phyloP scores from a whole-genome alignment of 495 filamentous ascomycete species.

The Parathielavia appendiculata region DNA sequence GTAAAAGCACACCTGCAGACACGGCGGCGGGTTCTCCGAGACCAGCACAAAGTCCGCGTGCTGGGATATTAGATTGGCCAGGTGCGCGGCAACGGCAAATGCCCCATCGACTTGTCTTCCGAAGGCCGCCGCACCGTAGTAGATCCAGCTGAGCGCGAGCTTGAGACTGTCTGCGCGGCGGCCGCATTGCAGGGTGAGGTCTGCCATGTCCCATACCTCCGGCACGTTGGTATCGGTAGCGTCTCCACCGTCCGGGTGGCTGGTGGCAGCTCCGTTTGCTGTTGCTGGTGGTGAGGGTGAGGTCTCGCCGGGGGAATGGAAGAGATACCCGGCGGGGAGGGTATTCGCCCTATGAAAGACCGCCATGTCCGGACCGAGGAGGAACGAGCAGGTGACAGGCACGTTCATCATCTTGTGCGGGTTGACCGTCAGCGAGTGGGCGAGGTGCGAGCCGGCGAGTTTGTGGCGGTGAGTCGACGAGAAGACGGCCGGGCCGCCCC shows the following conservation, averaged over 20 bases:
- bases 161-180: constrained; percentile 81
- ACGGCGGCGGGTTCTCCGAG: constrained; percentile 72
- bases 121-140: constrained; percentile 64
- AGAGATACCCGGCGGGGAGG: constrained; percentile 81
- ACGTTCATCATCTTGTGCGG: constrained; percentile 97
- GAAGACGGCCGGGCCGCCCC: constrained; percentile 85
- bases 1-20: constrained; percentile 94
- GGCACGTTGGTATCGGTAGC: too few relatives aligned
- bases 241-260: too few relatives aligned
- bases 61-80: constrained; percentile 52
- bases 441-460: constrained; percentile 63
- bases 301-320: constrained; percentile 53
- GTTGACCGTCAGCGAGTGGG: constrained; percentile 77
- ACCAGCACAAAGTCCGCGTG: constrained; percentile 62
- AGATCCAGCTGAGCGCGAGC: constrained; percentile 79
- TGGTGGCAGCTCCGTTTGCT: constrained; percentile 16
- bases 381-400: constrained; percentile 84
- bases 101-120: constrained; percentile 60
- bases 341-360: constrained; percentile 78
- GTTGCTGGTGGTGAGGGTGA: background rate
- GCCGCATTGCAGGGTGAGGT: constrained; percentile 89
- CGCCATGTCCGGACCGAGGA: constrained; percentile 68
- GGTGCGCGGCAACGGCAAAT: constrained; percentile 60
- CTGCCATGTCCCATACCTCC: constrained; percentile 80
- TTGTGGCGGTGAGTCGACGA: constrained; percentile 57